These are phyloP conservation scores for Fusarium aywerte DNA, from an alignment of 2,329 filamentous ascomycete species.

Conservation along the genomic window DNA sequence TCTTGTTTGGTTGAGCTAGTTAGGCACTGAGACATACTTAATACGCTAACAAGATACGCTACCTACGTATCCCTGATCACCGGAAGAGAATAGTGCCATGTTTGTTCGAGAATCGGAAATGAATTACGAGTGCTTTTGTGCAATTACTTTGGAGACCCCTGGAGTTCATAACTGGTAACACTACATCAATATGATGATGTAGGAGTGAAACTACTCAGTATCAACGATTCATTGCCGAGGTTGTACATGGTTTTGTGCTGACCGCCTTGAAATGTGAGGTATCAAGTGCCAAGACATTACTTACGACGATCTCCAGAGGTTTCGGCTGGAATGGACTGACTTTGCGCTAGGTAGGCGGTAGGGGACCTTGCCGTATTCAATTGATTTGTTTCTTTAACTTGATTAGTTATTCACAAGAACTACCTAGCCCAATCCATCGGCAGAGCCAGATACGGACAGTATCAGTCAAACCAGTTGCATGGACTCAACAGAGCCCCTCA, in stretches of 20 bases:
- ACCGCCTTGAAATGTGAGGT: background rate
- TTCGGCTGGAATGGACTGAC: background rate
- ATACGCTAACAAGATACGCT: background rate
- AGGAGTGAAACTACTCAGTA: background rate
- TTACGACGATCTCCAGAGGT: background rate
- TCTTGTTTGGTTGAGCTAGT: background rate
- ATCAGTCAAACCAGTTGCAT: background rate
- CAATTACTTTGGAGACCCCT: background rate
- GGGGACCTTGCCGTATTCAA: background rate
- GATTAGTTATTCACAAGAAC: too few species aligned
- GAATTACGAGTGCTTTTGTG: background rate
- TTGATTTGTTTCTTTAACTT: background rate
- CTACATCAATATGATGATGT: background rate
- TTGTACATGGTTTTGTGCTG: background rate
- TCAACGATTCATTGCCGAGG: background rate
- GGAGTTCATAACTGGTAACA: background rate
- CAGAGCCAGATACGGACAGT: too few species aligned
- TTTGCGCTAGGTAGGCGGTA: background rate
- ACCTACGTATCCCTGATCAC: too few species aligned
- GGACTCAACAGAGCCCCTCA: fast-evolving
- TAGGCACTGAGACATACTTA: conserved; percentile 7
- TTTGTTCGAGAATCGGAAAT: background rate
- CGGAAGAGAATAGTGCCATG: background rate
- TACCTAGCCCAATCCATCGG: too few species aligned
- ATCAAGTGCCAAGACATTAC: background rate